Percentiles rank a stretch among this genome's conserved stretches.
Conservation (phyloP, 345 rosid species). For the Acer negundo region DNA sequence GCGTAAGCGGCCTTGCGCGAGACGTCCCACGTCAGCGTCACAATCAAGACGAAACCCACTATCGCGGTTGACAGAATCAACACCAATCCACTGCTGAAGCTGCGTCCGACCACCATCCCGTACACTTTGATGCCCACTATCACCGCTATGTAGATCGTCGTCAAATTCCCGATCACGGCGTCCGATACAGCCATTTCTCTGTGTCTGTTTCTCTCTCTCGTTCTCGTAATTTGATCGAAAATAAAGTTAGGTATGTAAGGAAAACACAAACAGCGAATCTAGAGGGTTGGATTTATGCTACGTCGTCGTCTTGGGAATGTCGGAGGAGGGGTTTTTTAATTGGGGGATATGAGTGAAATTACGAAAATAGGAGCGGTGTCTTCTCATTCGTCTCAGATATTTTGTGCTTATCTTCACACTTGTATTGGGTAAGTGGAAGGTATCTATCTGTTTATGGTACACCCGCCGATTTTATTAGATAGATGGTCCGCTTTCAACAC, state of each 20-base stretch:
- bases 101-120: constrained; percentile 60
- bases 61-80: constrained; percentile 62
- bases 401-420: constrained; percentile 22
- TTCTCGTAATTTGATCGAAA: too few relatives aligned
- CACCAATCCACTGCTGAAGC: constrained; percentile 70
- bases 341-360: not conserved
- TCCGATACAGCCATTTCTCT: constrained; percentile 75
- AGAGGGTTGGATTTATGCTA: not conserved
- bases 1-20: constrained; percentile 74
- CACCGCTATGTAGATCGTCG: constrained; percentile 80
- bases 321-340: not conserved
- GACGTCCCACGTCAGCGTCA: constrained; percentile 87
- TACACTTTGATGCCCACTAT: constrained; percentile 71
- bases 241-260: too few relatives aligned
- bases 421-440: constrained; percentile 17
- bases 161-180: constrained; percentile 75
- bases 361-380: not conserved
- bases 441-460: constrained; percentile 2
- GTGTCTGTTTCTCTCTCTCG: not conserved
- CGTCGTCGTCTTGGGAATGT: constrained; percentile 23
- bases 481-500: not conserved
- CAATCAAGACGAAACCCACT: constrained; percentile 64
- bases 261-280: not conserved
- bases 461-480: not conserved
- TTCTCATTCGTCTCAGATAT: not conserved